Conservation (phyloP, 352 stramenopile genomes). For the Plasmopara halstedii region DNA sequence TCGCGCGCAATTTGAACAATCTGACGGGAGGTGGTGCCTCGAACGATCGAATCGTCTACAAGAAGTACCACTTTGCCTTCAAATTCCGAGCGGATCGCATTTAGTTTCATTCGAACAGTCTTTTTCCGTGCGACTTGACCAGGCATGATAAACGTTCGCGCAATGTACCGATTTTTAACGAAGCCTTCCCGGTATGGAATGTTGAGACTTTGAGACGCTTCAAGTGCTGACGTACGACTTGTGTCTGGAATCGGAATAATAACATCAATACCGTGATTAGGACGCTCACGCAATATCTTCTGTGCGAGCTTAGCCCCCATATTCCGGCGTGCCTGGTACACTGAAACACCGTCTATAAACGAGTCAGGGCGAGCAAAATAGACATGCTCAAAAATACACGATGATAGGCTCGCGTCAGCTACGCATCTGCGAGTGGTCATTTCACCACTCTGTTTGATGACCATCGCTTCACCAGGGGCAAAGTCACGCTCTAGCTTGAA, state of each 20-base stretch:
- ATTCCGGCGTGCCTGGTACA: slow-evolving; percentile 96
- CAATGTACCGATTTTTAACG: slow-evolving; percentile 99
- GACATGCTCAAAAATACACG: slow-evolving; percentile 99
- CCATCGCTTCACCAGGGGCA: slow-evolving; percentile 93
- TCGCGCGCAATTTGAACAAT: slow-evolving; percentile 98
- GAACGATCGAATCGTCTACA: slow-evolving; percentile 99
- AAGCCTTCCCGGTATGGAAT: slow-evolving; percentile 97
- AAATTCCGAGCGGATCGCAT: slow-evolving; percentile 91
- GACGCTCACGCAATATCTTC: slow-evolving; percentile 88
- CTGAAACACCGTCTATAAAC: slow-evolving; percentile 97
- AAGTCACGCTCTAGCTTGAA: slow-evolving; percentile 95
- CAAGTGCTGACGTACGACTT: slow-evolving; percentile 92
- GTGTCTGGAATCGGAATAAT: slow-evolving; percentile 99
- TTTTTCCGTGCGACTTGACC: slow-evolving; percentile 94
- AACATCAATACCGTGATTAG: slow-evolving; percentile 95
- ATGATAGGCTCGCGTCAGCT: slow-evolving; percentile 56
- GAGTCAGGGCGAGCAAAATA: slow-evolving; percentile 99
- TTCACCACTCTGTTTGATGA: slow-evolving; percentile 87
- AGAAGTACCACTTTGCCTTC: slow-evolving; percentile 95
- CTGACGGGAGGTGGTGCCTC: slow-evolving; percentile 96
- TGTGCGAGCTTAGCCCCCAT: slow-evolving; percentile 98
- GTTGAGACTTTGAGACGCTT: slow-evolving; percentile 80
- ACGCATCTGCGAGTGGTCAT: slow-evolving; percentile 85
- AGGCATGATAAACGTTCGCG: slow-evolving; percentile 99
- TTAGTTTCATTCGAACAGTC: slow-evolving; percentile 98